These are phyloP conservation scores for Aspergillus bombycis DNA, from an alignment of 2,329 filamentous ascomycete species.

Conservation along the genomic window DNA sequence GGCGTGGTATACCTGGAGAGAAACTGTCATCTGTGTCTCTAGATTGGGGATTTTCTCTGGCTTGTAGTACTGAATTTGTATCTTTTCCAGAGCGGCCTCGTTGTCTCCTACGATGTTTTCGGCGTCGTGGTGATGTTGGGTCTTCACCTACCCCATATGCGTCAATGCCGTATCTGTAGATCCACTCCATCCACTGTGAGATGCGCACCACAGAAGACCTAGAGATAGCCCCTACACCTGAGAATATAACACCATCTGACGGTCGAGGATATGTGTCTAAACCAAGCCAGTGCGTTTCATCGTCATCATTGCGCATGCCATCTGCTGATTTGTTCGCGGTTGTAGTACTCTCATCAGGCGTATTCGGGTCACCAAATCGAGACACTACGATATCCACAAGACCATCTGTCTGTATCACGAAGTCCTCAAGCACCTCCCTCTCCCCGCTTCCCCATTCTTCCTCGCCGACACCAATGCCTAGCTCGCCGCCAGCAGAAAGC, in stretches of 20 bases:
- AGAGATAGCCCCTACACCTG: conserved; percentile 75
- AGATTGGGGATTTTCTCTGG: conserved; percentile 10
- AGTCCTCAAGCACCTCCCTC: conserved; percentile 88
- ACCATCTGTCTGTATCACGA: conserved; percentile 77
- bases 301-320: conserved; percentile 23
- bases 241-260: conserved; percentile 83
- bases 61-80: conserved; percentile 1
- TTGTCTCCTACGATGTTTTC: conserved; percentile 38
- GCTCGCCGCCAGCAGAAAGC: conserved; percentile 83
- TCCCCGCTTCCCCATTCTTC: conserved; percentile 94
- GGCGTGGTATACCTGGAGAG: conserved; percentile 48
- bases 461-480: conserved; percentile 92
- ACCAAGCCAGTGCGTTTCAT: conserved; percentile 70
- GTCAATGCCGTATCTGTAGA: conserved; percentile 80
- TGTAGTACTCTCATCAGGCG: conserved; percentile 26
- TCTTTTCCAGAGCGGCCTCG: conserved; percentile 25
- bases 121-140: conserved; percentile 66
- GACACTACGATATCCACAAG: conserved; percentile 87
- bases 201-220: conserved; percentile 71
- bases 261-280: conserved; percentile 67
- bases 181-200: conserved; percentile 83
- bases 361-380: conserved; percentile 69
- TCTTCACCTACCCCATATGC: conserved; percentile 85
- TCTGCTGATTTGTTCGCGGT: conserved; percentile 19
- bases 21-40: conserved; percentile 28